Percentiles rank a stretch among this genome's conserved stretches.
phyloP scores from a whole-genome alignment of 2,329 filamentous ascomycete species.

The Escovopsis sp. region DNA sequence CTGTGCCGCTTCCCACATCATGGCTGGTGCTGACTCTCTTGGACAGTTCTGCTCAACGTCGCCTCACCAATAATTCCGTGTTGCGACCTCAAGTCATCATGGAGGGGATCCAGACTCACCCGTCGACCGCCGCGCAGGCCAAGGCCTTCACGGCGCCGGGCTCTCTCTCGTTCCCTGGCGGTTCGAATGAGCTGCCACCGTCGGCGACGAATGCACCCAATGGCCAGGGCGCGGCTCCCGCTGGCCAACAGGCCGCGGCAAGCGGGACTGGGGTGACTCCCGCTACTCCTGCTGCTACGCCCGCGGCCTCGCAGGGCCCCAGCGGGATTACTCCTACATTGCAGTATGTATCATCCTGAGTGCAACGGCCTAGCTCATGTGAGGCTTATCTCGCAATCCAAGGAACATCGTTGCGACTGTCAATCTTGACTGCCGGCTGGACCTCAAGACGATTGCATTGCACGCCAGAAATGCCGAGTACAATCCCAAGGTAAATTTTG shows the following conservation, averaged over 20 bases:
- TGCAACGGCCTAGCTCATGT: constrained; percentile 19
- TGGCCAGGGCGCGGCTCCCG: constrained; percentile 20
- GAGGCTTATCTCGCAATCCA: constrained; percentile 41
- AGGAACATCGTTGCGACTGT: constrained; percentile 99
- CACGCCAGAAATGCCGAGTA: constrained; percentile 98
- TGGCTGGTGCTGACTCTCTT: constrained; percentile 13
- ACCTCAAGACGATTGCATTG: constrained; percentile 96
- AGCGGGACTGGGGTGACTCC: constrained; percentile 72
- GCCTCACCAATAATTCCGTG: constrained; percentile 7
- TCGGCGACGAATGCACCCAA: constrained; percentile 56
- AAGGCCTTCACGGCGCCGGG: constrained; percentile 90
- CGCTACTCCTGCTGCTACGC: constrained; percentile 82
- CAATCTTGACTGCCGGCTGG: constrained; percentile 92
- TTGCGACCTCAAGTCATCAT: constrained; percentile 35
- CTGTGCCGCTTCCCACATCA: neutral
- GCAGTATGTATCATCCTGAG: constrained; percentile 66
- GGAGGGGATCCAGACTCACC: constrained; percentile 86
- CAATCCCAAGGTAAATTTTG: constrained; percentile 70
- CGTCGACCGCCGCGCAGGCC: constrained; percentile 79
- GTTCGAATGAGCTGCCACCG: constrained; percentile 67
- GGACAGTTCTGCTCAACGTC: constrained; percentile 20
- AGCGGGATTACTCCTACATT: constrained; percentile 86
- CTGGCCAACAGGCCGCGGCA: constrained; percentile 39
- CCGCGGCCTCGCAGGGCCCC: constrained; percentile 65
- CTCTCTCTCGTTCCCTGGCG: constrained; percentile 83